These are phyloP conservation scores for Botrytis paeoniae DNA, from an alignment of 2,329 filamentous ascomycete species.

Conservation along the genomic window DNA sequence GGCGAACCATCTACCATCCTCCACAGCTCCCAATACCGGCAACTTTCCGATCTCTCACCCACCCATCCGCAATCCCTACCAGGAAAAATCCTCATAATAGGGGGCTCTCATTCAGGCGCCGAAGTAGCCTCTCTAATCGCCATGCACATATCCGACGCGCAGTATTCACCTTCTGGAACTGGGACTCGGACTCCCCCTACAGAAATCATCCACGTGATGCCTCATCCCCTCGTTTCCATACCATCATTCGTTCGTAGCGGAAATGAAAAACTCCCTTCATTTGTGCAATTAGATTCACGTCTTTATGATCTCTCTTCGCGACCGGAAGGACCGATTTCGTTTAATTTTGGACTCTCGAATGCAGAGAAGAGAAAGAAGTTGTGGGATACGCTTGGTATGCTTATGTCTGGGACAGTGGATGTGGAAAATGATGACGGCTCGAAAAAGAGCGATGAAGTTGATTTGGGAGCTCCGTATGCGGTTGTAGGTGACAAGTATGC, in stretches of 20 bases:
- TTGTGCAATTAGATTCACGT: background rate
- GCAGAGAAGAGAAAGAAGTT: background rate
- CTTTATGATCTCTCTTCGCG: background rate
- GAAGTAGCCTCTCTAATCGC: conserved; percentile 19
- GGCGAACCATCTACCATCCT: background rate
- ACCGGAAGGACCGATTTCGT: background rate
- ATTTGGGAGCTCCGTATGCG: conserved; percentile 23
- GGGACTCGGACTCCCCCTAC: background rate
- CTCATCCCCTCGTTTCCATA: background rate
- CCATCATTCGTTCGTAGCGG: background rate
- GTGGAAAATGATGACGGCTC: background rate
- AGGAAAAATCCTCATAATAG: conserved; percentile 17
- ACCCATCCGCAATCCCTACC: background rate
- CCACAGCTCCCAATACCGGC: conserved; percentile 10
- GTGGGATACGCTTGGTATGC: background rate
- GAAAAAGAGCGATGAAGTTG: too few species aligned
- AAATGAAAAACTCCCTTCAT: background rate
- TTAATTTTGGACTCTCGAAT: background rate
- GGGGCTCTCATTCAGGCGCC: conserved; percentile 20
- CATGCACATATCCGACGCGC: conserved; percentile 41
- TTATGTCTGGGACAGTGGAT: background rate
- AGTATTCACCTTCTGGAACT: conserved; percentile 27
- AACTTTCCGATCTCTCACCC: background rate
- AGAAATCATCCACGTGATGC: conserved; percentile 5
- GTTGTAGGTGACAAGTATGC: conserved; percentile 28